phyloP scores from a whole-genome alignment of 192 early-diverging fungal genomes.

The Nowakowskiella sp. region DNA sequence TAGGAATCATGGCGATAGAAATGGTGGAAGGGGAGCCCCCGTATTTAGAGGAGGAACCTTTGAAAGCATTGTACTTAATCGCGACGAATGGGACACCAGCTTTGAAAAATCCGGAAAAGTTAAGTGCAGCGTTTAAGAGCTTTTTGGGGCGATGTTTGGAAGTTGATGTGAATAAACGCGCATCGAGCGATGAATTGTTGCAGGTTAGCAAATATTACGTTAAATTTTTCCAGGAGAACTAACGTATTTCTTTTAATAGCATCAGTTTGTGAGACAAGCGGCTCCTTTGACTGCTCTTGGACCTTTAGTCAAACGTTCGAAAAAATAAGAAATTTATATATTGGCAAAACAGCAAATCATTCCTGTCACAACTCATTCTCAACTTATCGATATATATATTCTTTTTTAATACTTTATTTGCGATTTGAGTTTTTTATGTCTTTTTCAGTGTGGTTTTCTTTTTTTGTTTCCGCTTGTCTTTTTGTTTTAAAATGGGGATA shows the following conservation, averaged over 20 bases:
- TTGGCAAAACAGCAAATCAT: too few relatives aligned
- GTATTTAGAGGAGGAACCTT: slow-evolving; percentile 5
- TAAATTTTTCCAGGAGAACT: too few relatives aligned
- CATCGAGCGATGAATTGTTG: slow-evolving; percentile 61
- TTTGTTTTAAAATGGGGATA: too few relatives aligned
- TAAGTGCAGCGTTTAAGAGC: slow-evolving; percentile 64
- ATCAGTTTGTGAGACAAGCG: slow-evolving; percentile 79
- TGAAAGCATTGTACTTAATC: slow-evolving; percentile 6
- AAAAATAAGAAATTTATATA: too few relatives aligned
- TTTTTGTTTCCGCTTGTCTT: too few relatives aligned
- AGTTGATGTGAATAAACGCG: slow-evolving; percentile 68
- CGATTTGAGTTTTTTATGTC: background rate
- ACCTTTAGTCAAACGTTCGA: slow-evolving; percentile 61
- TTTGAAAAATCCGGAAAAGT: slow-evolving; percentile 64
- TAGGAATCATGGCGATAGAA: slow-evolving; percentile 80
- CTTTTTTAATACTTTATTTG: background rate
- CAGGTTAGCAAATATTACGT: slow-evolving; percentile 28
- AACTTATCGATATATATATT: too few relatives aligned
- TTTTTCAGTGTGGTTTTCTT: too few relatives aligned
- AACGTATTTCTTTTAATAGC: slow-evolving; percentile 42
- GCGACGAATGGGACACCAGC: slow-evolving; percentile 75
- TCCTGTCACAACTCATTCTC: too few relatives aligned
- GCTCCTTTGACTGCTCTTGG: slow-evolving; percentile 66
- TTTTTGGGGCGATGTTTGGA: slow-evolving; percentile 75
- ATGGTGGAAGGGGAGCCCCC: slow-evolving; percentile 48